These are phyloP conservation scores for Scytalidium sp. DNA, from an alignment of 2,329 filamentous ascomycete genomes.

Conservation along the genomic window DNA sequence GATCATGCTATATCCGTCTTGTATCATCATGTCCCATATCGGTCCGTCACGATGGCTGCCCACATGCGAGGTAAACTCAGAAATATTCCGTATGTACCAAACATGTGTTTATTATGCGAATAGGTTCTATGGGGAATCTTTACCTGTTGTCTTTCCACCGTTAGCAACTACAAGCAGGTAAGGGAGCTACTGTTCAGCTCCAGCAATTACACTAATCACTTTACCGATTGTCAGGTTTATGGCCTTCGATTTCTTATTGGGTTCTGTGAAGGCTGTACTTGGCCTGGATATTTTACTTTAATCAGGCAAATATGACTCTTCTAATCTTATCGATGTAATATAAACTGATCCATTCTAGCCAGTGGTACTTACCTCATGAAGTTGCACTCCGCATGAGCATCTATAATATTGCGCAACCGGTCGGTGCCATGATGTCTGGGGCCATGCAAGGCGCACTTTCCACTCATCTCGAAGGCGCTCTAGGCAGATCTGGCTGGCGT, in stretches of 20 bases:
- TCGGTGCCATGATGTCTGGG: conserved; percentile 16
- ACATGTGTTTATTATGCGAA: too few species aligned
- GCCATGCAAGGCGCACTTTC: conserved; percentile 22
- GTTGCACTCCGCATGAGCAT: conserved; percentile 15
- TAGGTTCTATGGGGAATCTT: conserved; percentile 7
- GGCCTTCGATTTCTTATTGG: conserved; percentile 24
- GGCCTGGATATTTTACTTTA: conserved; percentile 42
- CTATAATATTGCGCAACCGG: conserved; percentile 13
- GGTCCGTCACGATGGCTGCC: conserved; percentile 30
- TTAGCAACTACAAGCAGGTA: conserved; percentile 1
- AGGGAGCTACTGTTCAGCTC: too few species aligned
- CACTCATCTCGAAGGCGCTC: conserved; percentile 22
- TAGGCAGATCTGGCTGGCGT: conserved; percentile 26
- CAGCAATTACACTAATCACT: too few species aligned
- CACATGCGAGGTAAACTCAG: too few species aligned
- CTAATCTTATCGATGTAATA: too few species aligned
- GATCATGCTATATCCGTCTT: conserved; percentile 35
- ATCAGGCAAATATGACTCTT: too few species aligned
- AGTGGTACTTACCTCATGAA: conserved; percentile 29
- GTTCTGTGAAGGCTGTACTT: conserved; percentile 23
- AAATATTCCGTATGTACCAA: too few species aligned
- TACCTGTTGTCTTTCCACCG: not conserved
- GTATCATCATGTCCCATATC: conserved; percentile 35
- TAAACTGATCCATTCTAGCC: conserved; percentile 18
- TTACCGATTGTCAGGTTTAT: too few species aligned